Conservation (phyloP, 1,284 basidiomycete species). For the Ustilago loliicola region DNA sequence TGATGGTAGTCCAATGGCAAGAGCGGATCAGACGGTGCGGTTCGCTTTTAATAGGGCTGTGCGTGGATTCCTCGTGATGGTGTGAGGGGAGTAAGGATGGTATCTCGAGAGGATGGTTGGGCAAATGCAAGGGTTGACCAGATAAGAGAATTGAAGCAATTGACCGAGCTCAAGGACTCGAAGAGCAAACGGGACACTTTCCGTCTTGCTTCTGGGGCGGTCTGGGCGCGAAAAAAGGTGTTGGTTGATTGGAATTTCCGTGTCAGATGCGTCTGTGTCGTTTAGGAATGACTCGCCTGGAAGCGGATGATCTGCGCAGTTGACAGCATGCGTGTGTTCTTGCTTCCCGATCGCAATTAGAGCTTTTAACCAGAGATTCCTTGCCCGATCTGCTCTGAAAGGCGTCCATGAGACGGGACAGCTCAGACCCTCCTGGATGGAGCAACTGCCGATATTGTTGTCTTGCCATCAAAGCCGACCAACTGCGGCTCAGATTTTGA, state of each 20-base stretch:
- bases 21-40: background rate
- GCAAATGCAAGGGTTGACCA: background rate
- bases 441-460: too few relatives aligned
- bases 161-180: constrained; percentile 7
- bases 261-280: background rate
- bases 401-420: too few relatives aligned
- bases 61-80: background rate
- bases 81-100: background rate
- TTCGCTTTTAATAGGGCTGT: background rate
- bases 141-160: background rate
- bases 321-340: background rate
- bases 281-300: constrained; percentile 7
- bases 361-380: background rate
- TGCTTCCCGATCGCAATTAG: constrained; percentile 6
- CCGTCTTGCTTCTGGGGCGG: background rate
- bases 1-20: background rate
- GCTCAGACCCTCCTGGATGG: too few relatives aligned
- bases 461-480: too few relatives aligned
- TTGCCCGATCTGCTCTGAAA: background rate
- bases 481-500: too few relatives aligned
- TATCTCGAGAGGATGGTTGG: background rate
- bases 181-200: background rate
- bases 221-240: background rate
- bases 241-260: background rate
- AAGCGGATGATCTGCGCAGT: background rate